Evolutionary conservation across 2,329 filamentous ascomycete species (phyloP), one percentile per base, ranked within the genome.

Genomic region (Botrytis hyacinthi): DNA sequence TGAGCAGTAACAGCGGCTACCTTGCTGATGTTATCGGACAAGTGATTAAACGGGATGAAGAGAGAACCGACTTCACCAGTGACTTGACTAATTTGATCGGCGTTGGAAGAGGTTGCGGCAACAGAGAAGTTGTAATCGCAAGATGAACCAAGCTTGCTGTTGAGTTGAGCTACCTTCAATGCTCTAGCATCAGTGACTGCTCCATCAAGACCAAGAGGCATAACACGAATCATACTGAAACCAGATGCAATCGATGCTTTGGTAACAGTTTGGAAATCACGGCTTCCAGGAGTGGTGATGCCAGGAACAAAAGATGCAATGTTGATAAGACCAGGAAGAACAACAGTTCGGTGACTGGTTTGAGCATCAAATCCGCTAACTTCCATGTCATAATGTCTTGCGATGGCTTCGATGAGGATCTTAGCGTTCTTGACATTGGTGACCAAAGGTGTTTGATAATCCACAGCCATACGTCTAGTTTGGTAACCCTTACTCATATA

Each of bases 381-480:
- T 54, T 93, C 90, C 71, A 99, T 87, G 78, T 95, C 91, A 81
- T 94, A 97, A 82, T 97, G 92, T 74, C 95, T 91, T 73, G 94
- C 91, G 77, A 99, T 93, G 35, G 95, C 96, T 84, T 99, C 96
- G 71, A 99, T 92, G 70, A 99, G 85, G 74, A 99, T 93, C 87
- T 98, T 99, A 74, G 96, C 96, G 81, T 98, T 98, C 89, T 99
- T 99, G 83, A 99, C 96, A 80, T 99, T 99, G 72, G 96, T 99
- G 29, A 99, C 95, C 75, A 99, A 86, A 74, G 96, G 96, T 72
- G 96, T 97, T 85, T 98, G 95, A 85, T 98, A 93, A 65, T 82
- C 96, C 60, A 99, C 96, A 51, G 96, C 96, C 95, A 99, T 98
- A 83, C 96, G 91, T 82, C 96, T 91, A 73, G 96, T 98, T 81